Base-by-base conservation (phyloP, 2,329 filamentous ascomycete genomes). In the Arthrobotrys sinensis region DNA sequence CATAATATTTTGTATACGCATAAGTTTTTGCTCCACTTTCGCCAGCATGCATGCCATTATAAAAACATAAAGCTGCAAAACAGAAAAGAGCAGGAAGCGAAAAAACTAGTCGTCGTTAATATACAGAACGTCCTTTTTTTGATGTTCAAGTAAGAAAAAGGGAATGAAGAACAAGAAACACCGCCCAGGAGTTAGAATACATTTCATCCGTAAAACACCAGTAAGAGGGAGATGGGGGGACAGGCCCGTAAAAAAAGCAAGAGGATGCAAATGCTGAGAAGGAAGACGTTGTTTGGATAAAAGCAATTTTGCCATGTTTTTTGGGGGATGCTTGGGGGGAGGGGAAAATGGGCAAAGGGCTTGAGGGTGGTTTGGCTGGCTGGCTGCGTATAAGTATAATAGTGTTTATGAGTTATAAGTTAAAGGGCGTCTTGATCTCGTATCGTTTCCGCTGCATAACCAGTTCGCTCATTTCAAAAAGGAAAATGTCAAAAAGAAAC, bases 371-470 rank as follows among this genome's bases (percentile, higher is more conserved):
- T 10, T 28, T 55, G 50, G 50, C 24, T 53, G 32, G 48, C 24
- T 53, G 24, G 50, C 24, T 53, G 24, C 12, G 48, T 53, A 53
- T 36, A n/a, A 14, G 40, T 45, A 45, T 45, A 45, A 45, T 45
- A 45, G 14, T 16, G 40, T 45, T 45, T 16, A 45, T 14, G 14
- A 45, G 40, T 45, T 45, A 45, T 45, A 55, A 36, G 28, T 36
- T 55, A 55, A 28, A 55, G 14, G 52, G 32, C 28, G 36, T 40
- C 4, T 24, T 40, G 8, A n/a, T 60, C 16, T 60, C 53, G 36
- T 60, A 60, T 40, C 55, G 11, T 60, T 60, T 60, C 55, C 55
- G 55, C 36, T 60, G 55, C 55, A 60, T 60, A 60, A 60, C 24
- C 55, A 40, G 28, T n/a, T 38, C 32, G 32, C 34, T 60, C 55